A percentile compares a stretch with the other conserved stretches of the same genome.
Conservation (phyloP, 1,284 basidiomycete species). For the Moesziomyces globuligerus region DNA sequence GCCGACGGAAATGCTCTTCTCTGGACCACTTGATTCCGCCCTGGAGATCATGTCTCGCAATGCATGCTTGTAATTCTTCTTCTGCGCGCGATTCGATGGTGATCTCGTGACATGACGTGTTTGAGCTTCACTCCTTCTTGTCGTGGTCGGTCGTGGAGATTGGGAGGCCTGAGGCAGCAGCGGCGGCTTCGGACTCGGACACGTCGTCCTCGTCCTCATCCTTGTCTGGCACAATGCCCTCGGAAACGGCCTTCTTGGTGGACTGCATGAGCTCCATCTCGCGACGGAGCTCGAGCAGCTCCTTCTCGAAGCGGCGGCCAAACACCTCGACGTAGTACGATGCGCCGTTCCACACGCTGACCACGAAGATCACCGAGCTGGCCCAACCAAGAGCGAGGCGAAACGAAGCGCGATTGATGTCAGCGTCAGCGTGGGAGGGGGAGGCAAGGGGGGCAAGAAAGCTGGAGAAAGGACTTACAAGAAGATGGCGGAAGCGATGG, state of each 20-base stretch:
- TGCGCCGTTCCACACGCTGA: conserved; percentile 53
- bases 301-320: conserved; percentile 54
- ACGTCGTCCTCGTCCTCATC: neutral
- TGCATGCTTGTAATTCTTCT: neutral
- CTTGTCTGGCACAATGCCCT: neutral
- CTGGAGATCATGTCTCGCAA: neutral
- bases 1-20: conserved; percentile 89
- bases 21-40: conserved; percentile 73
- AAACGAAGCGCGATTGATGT: neutral
- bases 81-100: neutral
- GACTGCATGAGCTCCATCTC: conserved; percentile 39
- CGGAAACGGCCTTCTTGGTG: conserved; percentile 21
- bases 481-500: conserved; percentile 79
- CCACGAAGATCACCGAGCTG: conserved; percentile 37
- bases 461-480: conserved; percentile 74
- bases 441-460: neutral
- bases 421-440: neutral
- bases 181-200: neutral
- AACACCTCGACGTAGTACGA: conserved; percentile 72
- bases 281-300: conserved; percentile 31
- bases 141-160: no score
- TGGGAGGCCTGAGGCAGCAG: no score
- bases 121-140: neutral
- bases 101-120: neutral
- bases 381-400: neutral